Conservation (phyloP, 2,329 filamentous ascomycete genomes). For the Huntiella omanensis region DNA sequence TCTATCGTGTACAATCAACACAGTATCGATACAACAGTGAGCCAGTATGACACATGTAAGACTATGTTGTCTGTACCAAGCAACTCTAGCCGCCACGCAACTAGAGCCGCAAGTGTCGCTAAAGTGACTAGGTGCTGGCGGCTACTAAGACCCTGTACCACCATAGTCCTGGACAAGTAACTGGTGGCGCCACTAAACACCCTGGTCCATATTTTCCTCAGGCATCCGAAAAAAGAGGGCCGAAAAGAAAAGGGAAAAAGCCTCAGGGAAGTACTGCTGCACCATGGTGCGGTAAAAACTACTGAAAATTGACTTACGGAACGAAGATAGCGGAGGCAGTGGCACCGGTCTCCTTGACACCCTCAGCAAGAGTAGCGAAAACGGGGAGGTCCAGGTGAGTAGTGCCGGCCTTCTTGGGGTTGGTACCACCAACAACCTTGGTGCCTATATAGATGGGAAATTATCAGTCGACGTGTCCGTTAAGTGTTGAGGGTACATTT, state of each 20-base stretch:
- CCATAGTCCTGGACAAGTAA: too few relatives aligned
- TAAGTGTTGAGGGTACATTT: not conserved
- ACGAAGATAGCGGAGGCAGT: conserved; percentile 92
- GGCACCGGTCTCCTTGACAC: conserved; percentile 75
- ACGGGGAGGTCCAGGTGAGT: conserved; percentile 83
- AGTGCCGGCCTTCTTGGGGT: conserved; percentile 93
- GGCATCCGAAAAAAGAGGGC: too few relatives aligned
- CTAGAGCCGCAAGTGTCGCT: too few relatives aligned
- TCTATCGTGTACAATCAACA: too few relatives aligned
- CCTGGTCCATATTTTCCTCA: too few relatives aligned
- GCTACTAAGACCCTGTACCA: too few relatives aligned
- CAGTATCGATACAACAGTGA: too few relatives aligned
- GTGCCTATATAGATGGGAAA: conserved; percentile 43
- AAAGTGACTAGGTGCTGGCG: too few relatives aligned
- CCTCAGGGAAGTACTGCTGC: too few relatives aligned
- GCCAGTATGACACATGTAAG: too few relatives aligned
- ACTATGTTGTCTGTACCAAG: not conserved
- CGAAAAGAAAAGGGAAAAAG: too few relatives aligned
- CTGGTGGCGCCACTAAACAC: too few relatives aligned
- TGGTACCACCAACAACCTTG: conserved; percentile 93
- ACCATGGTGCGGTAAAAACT: not conserved
- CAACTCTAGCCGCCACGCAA: not conserved
- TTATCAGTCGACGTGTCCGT: conserved; percentile 6
- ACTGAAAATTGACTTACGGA: conserved; percentile 38
- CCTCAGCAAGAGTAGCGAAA: conserved; percentile 76